Base-by-base conservation (phyloP, 257 asterid species). In the Nyctanthes arbortristis region DNA sequence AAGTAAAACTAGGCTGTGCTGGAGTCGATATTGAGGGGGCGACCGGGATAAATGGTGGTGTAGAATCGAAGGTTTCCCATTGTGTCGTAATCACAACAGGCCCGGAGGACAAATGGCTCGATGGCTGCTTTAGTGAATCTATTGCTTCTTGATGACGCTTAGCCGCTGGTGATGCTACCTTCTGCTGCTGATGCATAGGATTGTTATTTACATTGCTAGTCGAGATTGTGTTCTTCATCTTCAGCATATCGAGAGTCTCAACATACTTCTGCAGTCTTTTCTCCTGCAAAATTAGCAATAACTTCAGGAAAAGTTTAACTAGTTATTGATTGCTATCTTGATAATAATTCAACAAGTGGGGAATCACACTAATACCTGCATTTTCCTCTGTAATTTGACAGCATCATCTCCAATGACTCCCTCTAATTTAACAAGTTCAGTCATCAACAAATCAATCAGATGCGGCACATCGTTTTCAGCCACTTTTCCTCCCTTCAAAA, bases 11-110 rank as follows among this genome's bases (percentile, higher is more conserved):
- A 45, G 96, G 85, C 59, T 89, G 88, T 20, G 79, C 54, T 4
- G 76, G 78, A 58, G 76, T 45, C 24, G 65, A 67, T 27, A 80
- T 39, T 12, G 85, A 64, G 24, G 84, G 55, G 4, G 73, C 67
- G 52, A 56, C 79, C 5, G 43, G 61, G 28, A 61, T 14, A 16
- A 75, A 72, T 25, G 76, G 72, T 12, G 90, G 84, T 6, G 80
- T 52, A 13, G 96, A 79, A 47, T 93, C 98, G 58, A 93, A 93
- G 1, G 91, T 93, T 75, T 90, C 98, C 98, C 98, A 93, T 61
- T 90, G 89, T 5, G 97, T 93, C 0, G 98, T 93, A 40, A 93
- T 85, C 18, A 93, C 96, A 40, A 86, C 94, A 4, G 88, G 75
- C 11, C 87, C 86, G 0, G 95, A 81, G 65, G 81, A 61, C 1